A percentile compares a stretch with the other conserved stretches of the same genome.
phyloP scores from a whole-genome alignment of 2,329 filamentous ascomycete species.

The Pyrenochaeta sp. region DNA sequence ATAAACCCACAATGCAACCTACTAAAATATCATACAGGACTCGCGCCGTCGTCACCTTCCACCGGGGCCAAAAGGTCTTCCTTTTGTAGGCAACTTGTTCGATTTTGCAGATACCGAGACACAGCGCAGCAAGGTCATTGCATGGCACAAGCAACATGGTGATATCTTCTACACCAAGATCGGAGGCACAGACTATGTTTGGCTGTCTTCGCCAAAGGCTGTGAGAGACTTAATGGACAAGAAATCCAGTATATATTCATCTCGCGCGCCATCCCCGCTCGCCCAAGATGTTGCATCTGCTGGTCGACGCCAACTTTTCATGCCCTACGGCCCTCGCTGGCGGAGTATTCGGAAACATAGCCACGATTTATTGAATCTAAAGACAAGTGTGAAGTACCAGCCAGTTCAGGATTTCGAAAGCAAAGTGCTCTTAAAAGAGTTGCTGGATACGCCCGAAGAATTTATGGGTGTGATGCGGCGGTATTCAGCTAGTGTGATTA shows the following conservation, averaged over 20 bases:
- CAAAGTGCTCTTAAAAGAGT: slow-evolving; percentile 54
- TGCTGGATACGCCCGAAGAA: slow-evolving; percentile 48
- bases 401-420: slow-evolving; percentile 58
- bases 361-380: slow-evolving; percentile 43
- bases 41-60: slow-evolving; percentile 45
- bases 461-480: slow-evolving; percentile 44
- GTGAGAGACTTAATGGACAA: slow-evolving; percentile 66
- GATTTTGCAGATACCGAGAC: slow-evolving; percentile 48
- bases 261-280: slow-evolving; percentile 49
- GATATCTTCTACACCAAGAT: slow-evolving; percentile 53
- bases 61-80: slow-evolving; percentile 50
- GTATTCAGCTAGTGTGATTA: slow-evolving; percentile 45
- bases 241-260: slow-evolving; percentile 61
- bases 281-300: slow-evolving; percentile 55
- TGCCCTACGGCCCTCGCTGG: slow-evolving; percentile 51
- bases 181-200: slow-evolving; percentile 52
- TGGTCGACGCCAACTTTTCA: slow-evolving; percentile 58
- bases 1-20: neutral
- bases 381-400: slow-evolving; percentile 47
- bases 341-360: slow-evolving; percentile 49
- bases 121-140: slow-evolving; percentile 39
- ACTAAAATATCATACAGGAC: slow-evolving; percentile 29
- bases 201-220: slow-evolving; percentile 56
- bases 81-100: slow-evolving; percentile 51
- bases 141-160: slow-evolving; percentile 49